Percentiles rank a stretch among this genome's conserved stretches.
These are phyloP conservation scores for Rhizopus delemar DNA, from an alignment of 371 early-diverging fungal species.

Conservation along the genomic window DNA sequence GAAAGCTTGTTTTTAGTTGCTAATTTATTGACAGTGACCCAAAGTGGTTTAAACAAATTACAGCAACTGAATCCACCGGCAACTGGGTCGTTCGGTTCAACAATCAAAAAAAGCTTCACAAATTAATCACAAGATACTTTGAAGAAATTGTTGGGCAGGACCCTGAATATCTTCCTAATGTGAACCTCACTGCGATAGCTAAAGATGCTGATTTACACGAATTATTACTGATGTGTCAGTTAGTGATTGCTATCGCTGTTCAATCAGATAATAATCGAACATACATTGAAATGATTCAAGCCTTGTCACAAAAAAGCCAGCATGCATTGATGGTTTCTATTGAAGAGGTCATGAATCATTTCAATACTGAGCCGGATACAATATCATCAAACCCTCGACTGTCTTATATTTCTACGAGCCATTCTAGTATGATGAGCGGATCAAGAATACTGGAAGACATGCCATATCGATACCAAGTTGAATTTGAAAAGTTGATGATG, in stretches of 20 bases:
- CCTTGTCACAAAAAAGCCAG: conserved; percentile 76
- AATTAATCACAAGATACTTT: conserved; percentile 80
- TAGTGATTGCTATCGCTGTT: conserved; percentile 87
- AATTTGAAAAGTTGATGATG: conserved; percentile 42
- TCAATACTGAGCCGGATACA: conserved; percentile 36
- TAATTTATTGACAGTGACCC: conserved; percentile 63
- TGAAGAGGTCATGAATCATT: conserved; percentile 67
- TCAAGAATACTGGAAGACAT: conserved; percentile 37
- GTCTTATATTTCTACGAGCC: conserved; percentile 35
- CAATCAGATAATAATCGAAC: conserved; percentile 82
- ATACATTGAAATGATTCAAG: conserved; percentile 87
- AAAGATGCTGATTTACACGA: conserved; percentile 76
- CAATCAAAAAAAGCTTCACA: conserved; percentile 87
- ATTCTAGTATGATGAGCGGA: conserved; percentile 20
- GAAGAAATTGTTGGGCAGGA: conserved; percentile 82
- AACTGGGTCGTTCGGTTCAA: conserved; percentile 93
- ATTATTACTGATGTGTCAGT: conserved; percentile 72
- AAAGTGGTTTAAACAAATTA: conserved; percentile 82
- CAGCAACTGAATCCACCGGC: conserved; percentile 66
- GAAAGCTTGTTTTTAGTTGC: not conserved
- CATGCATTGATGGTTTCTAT: conserved; percentile 89
- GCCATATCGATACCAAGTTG: conserved; percentile 44
- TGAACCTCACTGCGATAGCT: conserved; percentile 81
- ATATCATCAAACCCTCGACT: conserved; percentile 29
- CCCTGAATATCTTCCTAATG: conserved; percentile 54